A percentile compares a stretch with the other conserved stretches of the same genome.
Evolutionary conservation across 345 rosid species (phyloP).

Genomic region (Geranium rotundifolium): DNA sequence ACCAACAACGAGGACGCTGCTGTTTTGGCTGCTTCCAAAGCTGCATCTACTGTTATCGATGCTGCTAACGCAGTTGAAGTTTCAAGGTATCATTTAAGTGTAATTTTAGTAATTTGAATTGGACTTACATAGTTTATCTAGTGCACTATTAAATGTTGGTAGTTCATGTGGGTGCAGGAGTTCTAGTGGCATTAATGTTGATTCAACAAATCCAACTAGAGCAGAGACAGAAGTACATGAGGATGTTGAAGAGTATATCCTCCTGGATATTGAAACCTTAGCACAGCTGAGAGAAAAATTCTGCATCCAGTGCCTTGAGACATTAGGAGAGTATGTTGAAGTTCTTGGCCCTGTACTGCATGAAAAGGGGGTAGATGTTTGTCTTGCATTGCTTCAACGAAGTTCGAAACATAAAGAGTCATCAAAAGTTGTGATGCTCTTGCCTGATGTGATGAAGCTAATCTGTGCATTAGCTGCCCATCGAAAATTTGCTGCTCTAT

Average conservation of each 20-base stretch:
- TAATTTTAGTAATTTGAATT: background rate
- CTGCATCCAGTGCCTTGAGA: conserved; percentile 89
- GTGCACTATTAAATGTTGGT: background rate
- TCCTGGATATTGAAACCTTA: conserved; percentile 62
- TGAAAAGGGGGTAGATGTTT: conserved; percentile 96
- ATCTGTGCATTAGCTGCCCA: conserved; percentile 98
- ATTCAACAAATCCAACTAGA: conserved; percentile 21
- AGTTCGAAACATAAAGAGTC: conserved; percentile 40
- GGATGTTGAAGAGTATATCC: conserved; percentile 49
- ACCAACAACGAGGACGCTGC: conserved; percentile 83
- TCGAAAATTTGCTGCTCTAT: conserved; percentile 92
- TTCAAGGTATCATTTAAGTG: conserved; percentile 38
- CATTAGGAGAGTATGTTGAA: conserved; percentile 91
- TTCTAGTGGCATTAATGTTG: conserved; percentile 19
- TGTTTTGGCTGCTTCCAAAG: conserved; percentile 70
- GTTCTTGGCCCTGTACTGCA: conserved; percentile 94
- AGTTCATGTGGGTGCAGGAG: conserved; percentile 31
- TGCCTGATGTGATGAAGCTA: conserved; percentile 96
- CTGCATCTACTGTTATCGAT: conserved; percentile 87
- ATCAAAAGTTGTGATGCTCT: conserved; percentile 31
- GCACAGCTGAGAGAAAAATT: conserved; percentile 79
- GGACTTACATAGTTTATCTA: background rate
- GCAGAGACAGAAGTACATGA: conserved; percentile 30
- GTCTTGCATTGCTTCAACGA: conserved; percentile 64
- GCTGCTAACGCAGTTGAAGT: conserved; percentile 72